Evolutionary conservation across 352 stramenopile genomes (phyloP).

Genomic region (Aphanomyces stellatus): DNA sequence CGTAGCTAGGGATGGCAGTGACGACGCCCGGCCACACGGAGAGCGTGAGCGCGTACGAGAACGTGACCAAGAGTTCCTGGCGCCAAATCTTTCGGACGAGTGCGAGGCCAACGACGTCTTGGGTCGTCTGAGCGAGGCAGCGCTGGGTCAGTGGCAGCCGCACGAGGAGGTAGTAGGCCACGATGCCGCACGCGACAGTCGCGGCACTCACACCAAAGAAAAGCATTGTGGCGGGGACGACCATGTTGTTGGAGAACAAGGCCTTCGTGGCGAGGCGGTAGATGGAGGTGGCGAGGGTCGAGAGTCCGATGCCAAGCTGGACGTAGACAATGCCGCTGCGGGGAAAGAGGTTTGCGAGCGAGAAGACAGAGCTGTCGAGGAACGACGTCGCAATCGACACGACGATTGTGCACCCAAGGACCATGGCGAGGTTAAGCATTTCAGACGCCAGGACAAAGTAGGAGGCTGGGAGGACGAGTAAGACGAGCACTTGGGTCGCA

Average conservation of each 20-base stretch:
- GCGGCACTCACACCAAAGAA: neutral
- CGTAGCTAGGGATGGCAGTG: neutral
- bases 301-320: neutral
- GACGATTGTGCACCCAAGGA: neutral
- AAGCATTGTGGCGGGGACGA: neutral
- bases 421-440: neutral
- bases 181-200: neutral
- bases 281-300: neutral
- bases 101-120: neutral
- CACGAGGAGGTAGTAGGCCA: neutral
- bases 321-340: neutral
- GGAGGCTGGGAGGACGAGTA: neutral
- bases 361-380: constrained; percentile 4
- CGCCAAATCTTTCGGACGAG: neutral
- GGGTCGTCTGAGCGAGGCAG: neutral
- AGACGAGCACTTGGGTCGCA: neutral
- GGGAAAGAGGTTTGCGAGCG: neutral
- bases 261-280: neutral
- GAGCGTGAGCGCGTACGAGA: neutral
- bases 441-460: neutral
- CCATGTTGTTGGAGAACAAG: neutral
- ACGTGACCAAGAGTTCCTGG: neutral
- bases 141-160: neutral
- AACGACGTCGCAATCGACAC: neutral
- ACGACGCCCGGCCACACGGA: neutral